phyloP scores from a whole-genome alignment of 495 filamentous ascomycete genomes.

The Filosporella fistucella region DNA sequence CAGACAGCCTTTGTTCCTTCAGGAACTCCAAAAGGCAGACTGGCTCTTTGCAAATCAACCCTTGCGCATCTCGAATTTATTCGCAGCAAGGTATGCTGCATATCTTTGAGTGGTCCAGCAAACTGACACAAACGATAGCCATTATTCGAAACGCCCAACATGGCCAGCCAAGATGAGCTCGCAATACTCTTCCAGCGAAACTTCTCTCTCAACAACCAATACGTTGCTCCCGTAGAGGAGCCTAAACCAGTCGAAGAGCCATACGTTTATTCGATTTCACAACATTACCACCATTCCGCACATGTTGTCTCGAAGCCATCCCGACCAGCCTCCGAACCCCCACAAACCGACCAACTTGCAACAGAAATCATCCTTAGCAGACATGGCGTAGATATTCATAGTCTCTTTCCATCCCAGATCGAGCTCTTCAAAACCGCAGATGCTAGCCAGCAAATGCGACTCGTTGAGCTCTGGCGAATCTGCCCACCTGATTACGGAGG shows the following conservation, averaged over 20 bases:
- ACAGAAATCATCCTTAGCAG: constrained; percentile 40
- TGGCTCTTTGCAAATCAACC: constrained; percentile 21
- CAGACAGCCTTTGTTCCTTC: constrained; percentile 15
- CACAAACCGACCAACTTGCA: constrained; percentile 36
- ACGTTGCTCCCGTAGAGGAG: constrained; percentile 24
- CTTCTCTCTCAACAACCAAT: constrained; percentile 47
- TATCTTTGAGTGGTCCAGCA: constrained; percentile 1
- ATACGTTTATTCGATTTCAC: constrained; percentile 62
- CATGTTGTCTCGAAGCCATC: constrained; percentile 39
- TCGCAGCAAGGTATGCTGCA: constrained; percentile 28
- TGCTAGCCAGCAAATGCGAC: constrained; percentile 48
- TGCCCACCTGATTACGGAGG: constrained; percentile 45
- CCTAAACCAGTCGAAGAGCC: constrained; percentile 20
- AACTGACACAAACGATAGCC: constrained; percentile 12
- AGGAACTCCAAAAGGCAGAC: constrained; percentile 14
- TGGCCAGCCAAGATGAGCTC: constrained; percentile 61
- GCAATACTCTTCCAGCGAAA: constrained; percentile 61
- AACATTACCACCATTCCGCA: constrained; percentile 72
- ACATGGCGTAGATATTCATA: constrained; percentile 48
- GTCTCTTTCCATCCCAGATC: constrained; percentile 53
- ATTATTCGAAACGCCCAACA: constrained; percentile 12
- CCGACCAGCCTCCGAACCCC: constrained; percentile 44
- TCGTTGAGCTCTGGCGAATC: constrained; percentile 64
- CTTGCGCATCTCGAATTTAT: constrained; percentile 18
- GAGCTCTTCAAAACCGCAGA: constrained; percentile 58